Conservation (phyloP, 2,329 filamentous ascomycete genomes). For the Cytospora leucostoma region DNA sequence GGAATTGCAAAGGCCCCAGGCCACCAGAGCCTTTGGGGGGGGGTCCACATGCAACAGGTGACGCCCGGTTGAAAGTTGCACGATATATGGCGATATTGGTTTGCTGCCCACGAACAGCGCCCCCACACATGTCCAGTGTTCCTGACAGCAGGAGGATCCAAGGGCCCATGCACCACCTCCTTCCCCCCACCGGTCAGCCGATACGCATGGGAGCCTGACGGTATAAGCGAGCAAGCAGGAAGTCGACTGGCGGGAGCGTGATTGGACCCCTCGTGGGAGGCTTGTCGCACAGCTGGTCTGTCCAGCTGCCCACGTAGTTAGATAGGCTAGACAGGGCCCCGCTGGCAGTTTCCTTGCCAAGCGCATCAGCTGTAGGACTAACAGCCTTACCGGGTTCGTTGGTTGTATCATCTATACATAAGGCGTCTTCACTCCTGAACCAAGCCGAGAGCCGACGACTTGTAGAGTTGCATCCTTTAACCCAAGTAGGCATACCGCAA, state of each 20-base stretch:
- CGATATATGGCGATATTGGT: constrained; percentile 8
- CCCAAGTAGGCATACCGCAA: neutral
- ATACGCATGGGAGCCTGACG: constrained; percentile 1
- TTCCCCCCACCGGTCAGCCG: constrained; percentile 3
- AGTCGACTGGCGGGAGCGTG: constrained; percentile 6
- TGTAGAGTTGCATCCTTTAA: neutral
- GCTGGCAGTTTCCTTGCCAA: too few species aligned
- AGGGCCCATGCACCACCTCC: neutral
- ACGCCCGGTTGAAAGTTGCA: constrained; percentile 13
- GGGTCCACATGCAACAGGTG: constrained; percentile 3
- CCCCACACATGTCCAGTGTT: neutral
- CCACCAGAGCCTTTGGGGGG: neutral
- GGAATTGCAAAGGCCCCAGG: neutral
- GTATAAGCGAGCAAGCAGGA: neutral
- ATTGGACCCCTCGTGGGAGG: constrained; percentile 2
- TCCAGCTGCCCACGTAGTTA: constrained; percentile 1
- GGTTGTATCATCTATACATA: neutral
- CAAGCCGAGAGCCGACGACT: neutral
- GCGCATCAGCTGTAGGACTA: neutral
- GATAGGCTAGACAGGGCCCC: neutral
- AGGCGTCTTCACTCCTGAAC: neutral
- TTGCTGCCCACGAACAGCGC: neutral
- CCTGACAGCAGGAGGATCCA: neutral
- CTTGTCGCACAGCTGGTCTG: neutral
- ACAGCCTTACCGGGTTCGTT: neutral